Conservation (phyloP, 2,329 filamentous ascomycete genomes). For the Fusarium zealandicum region DNA sequence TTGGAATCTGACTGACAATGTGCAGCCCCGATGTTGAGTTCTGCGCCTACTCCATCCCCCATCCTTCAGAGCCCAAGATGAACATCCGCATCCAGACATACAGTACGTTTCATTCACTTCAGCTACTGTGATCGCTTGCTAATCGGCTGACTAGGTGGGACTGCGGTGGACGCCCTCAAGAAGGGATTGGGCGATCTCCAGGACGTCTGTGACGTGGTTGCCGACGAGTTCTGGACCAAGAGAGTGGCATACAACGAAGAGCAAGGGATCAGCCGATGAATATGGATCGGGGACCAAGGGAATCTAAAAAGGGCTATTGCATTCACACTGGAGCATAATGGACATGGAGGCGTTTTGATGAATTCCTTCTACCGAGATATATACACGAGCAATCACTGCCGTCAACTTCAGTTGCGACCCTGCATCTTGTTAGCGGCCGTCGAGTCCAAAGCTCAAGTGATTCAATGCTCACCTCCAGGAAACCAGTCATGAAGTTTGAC, state of each 20-base stretch:
- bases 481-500: slow-evolving; percentile 89
- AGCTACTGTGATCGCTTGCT: neutral
- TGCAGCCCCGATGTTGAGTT: slow-evolving; percentile 92
- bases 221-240: slow-evolving; percentile 83
- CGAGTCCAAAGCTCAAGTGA: neutral
- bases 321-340: slow-evolving; percentile 39
- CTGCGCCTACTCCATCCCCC: slow-evolving; percentile 96
- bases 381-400: slow-evolving; percentile 44
- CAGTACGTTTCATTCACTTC: slow-evolving; percentile 63
- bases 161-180: slow-evolving; percentile 83
- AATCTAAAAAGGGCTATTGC: slow-evolving; percentile 17
- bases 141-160: slow-evolving; percentile 66
- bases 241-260: slow-evolving; percentile 47
- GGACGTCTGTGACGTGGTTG: slow-evolving; percentile 90
- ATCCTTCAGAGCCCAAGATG: slow-evolving; percentile 96
- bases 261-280: slow-evolving; percentile 45
- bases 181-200: slow-evolving; percentile 90
- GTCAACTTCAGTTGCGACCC: slow-evolving; percentile 62
- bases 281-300: slow-evolving; percentile 3
- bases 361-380: slow-evolving; percentile 46
- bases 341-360: slow-evolving; percentile 45
- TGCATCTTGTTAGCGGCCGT: slow-evolving; percentile 41
- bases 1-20: slow-evolving; percentile 15
- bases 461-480: slow-evolving; percentile 78
- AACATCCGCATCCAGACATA: slow-evolving; percentile 97